Conservation (phyloP, 2,329 filamentous ascomycete genomes). For the Seiridium cupressi region DNA sequence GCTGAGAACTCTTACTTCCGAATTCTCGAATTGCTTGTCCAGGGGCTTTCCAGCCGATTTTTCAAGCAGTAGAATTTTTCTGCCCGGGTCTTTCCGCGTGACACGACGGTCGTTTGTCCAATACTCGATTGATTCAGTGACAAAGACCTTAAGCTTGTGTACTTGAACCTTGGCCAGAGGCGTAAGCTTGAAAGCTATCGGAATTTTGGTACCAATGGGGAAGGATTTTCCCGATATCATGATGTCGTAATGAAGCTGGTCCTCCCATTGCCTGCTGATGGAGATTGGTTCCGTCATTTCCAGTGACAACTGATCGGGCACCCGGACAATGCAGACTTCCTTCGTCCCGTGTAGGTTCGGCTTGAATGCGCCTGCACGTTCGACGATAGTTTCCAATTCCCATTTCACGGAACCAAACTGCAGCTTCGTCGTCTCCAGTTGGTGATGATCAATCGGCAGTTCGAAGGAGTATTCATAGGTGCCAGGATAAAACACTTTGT, state of each 20-base stretch:
- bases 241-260: conserved; percentile 93
- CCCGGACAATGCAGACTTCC: conserved; percentile 79
- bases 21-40: conserved; percentile 70
- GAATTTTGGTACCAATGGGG: conserved; percentile 81
- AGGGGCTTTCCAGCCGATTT: conserved; percentile 80
- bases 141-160: conserved; percentile 86
- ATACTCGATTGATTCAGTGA: conserved; percentile 89
- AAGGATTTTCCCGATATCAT: conserved; percentile 96
- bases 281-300: conserved; percentile 93
- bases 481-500: conserved; percentile 80
- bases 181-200: conserved; percentile 91
- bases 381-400: conserved; percentile 80
- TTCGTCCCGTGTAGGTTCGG: conserved; percentile 80
- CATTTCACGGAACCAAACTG: conserved; percentile 86
- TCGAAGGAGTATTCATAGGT: conserved; percentile 73
- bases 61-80: conserved; percentile 84
- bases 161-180: conserved; percentile 91
- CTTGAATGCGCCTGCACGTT: conserved; percentile 85
- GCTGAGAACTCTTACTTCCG: conserved; percentile 72
- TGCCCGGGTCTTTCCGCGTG: conserved; percentile 77
- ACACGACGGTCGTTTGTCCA: conserved; percentile 84
- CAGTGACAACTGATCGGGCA: conserved; percentile 82
- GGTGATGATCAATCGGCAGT: conserved; percentile 81
- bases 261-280: conserved; percentile 91
- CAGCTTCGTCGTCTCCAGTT: conserved; percentile 85